A percentile compares a stretch with the other conserved stretches of the same genome.
These are phyloP conservation scores for Tuber brumale DNA, from an alignment of 495 filamentous ascomycete species.

Conservation along the genomic window DNA sequence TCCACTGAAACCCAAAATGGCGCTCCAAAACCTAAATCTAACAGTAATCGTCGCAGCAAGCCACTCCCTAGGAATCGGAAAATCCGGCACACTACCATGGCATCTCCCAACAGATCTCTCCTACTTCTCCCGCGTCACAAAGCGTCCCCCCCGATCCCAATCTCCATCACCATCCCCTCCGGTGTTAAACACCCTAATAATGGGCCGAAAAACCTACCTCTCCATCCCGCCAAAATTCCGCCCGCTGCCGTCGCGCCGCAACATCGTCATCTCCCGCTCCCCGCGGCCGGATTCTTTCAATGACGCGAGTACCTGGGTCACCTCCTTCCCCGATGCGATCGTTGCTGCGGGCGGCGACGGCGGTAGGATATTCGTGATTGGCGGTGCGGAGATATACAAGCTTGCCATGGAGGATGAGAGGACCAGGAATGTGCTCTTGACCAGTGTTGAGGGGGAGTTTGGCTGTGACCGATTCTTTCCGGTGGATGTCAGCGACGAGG, in stretches of 20 bases:
- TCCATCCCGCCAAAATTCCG: slow-evolving; percentile 68
- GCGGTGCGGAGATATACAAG: slow-evolving; percentile 77
- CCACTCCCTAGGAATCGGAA: slow-evolving; percentile 77
- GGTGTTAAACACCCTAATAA: slow-evolving; percentile 70
- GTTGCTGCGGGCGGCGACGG: slow-evolving; percentile 40
- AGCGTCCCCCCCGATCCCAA: slow-evolving; percentile 50
- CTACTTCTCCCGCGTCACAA: slow-evolving; percentile 88
- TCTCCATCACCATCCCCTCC: slow-evolving; percentile 17
- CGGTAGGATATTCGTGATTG: slow-evolving; percentile 73
- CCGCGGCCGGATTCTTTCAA: neutral
- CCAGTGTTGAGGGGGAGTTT: slow-evolving; percentile 57
- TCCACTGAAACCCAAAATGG: slow-evolving; percentile 32
- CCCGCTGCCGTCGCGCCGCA: slow-evolving; percentile 70
- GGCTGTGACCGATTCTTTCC: slow-evolving; percentile 83
- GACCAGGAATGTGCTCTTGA: slow-evolving; percentile 56
- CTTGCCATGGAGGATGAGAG: slow-evolving; percentile 53
- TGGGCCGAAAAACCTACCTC: slow-evolving; percentile 96
- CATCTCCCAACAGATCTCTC: slow-evolving; percentile 83
- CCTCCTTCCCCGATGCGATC: slow-evolving; percentile 56
- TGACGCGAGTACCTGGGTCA: slow-evolving; percentile 29
- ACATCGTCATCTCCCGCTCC: slow-evolving; percentile 65
- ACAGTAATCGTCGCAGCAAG: slow-evolving; percentile 63
- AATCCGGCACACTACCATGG: slow-evolving; percentile 76
- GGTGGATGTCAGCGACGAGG: slow-evolving; percentile 48
- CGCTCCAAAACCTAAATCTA: slow-evolving; percentile 53